These are phyloP conservation scores for Botrytis aclada DNA, from an alignment of 2,329 filamentous ascomycete genomes.

Conservation along the genomic window DNA sequence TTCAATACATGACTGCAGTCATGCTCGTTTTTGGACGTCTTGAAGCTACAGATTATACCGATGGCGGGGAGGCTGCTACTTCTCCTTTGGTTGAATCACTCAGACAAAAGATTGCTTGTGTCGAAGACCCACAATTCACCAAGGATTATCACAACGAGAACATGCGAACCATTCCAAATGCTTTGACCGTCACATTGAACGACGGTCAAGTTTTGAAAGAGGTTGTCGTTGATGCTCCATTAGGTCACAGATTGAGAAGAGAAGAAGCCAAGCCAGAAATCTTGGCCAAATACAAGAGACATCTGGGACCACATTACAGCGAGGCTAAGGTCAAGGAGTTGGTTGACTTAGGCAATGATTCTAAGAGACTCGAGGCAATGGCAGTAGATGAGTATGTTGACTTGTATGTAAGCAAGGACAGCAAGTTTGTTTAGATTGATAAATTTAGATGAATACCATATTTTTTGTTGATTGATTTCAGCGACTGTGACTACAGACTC, in stretches of 20 bases:
- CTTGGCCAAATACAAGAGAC: slow-evolving; percentile 89
- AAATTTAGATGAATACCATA: slow-evolving; percentile 35
- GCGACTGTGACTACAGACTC: no score
- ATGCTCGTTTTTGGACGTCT: slow-evolving; percentile 96
- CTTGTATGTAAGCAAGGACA: slow-evolving; percentile 65
- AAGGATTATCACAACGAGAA: slow-evolving; percentile 90
- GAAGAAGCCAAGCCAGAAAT: slow-evolving; percentile 99
- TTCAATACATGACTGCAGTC: slow-evolving; percentile 97
- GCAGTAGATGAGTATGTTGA: slow-evolving; percentile 93
- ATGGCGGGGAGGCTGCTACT: slow-evolving; percentile 87
- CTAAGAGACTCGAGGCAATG: slow-evolving; percentile 71
- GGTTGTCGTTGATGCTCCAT: slow-evolving; percentile 86
- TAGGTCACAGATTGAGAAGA: slow-evolving; percentile 85
- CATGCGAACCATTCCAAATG: slow-evolving; percentile 96
- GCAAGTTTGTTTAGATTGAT: slow-evolving; percentile 47
- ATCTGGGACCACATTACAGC: slow-evolving; percentile 79
- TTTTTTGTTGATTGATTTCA: not conserved
- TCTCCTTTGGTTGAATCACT: slow-evolving; percentile 87
- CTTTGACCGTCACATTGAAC: slow-evolving; percentile 88
- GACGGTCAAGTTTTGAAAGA: slow-evolving; percentile 91
- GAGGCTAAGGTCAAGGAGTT: slow-evolving; percentile 77
- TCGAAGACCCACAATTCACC: slow-evolving; percentile 94
- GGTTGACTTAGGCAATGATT: slow-evolving; percentile 73
- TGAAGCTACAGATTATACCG: slow-evolving; percentile 88
- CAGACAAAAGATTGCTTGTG: slow-evolving; percentile 89